phyloP scores from a whole-genome alignment of 805 yeast species.

The Naumovozyma baii region DNA sequence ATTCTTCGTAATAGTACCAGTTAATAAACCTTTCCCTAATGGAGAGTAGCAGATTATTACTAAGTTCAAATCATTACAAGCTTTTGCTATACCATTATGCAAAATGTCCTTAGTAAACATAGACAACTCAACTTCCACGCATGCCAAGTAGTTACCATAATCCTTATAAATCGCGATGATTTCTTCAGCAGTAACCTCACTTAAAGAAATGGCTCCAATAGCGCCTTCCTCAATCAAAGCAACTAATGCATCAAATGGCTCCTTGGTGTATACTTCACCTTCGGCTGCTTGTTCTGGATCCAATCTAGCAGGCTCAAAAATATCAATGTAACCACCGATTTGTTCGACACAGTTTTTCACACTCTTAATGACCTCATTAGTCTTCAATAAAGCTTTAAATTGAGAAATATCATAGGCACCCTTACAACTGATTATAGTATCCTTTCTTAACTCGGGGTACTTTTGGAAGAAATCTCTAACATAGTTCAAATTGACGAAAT shows the following conservation, averaged over 20 bases:
- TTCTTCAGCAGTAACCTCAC: conserved; percentile 60
- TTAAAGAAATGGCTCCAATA: conserved; percentile 61
- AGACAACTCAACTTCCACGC: conserved; percentile 74
- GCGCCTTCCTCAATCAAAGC: conserved; percentile 53
- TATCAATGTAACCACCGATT: conserved; percentile 42
- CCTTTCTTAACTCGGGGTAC: conserved; percentile 45
- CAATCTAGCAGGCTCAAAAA: conserved; percentile 68
- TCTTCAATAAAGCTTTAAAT: conserved; percentile 40
- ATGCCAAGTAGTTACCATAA: conserved; percentile 42
- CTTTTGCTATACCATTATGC: conserved; percentile 51
- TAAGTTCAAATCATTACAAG: conserved; percentile 46
- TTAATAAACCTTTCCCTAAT: conserved; percentile 65
- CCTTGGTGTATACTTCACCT: conserved; percentile 35
- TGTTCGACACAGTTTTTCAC: conserved; percentile 36
- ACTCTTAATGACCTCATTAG: conserved; percentile 38
- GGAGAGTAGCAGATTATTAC: conserved; percentile 80
- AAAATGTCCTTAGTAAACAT: conserved; percentile 55
- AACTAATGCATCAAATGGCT: conserved; percentile 46
- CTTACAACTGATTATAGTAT: conserved; percentile 56
- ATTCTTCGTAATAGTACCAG: conserved; percentile 45
- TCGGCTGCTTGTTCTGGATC: conserved; percentile 32
- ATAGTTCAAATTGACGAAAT: conserved; percentile 44
- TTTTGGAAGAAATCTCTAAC: conserved; percentile 48
- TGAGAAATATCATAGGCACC: conserved; percentile 43
- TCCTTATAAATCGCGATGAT: conserved; percentile 48